Evolutionary conservation across 192 early-diverging fungal species (phyloP).

Genomic region (Dissophora globulifera): DNA sequence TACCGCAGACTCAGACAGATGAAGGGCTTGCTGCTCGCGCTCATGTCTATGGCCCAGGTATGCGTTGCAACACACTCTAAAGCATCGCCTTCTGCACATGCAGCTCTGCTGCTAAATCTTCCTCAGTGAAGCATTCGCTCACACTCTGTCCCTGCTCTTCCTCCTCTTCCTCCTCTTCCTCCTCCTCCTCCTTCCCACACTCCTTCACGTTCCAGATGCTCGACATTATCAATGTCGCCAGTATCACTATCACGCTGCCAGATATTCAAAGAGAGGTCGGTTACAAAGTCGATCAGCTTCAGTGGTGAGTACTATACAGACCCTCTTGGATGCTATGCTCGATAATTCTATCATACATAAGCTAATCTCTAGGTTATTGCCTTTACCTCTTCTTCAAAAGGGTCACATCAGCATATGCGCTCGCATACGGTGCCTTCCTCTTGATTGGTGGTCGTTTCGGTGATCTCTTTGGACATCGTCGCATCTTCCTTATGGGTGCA

Average conservation of each 20-base stretch:
- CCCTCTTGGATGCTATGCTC: background rate
- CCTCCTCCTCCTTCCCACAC: background rate
- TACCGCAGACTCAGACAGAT: slow-evolving; percentile 17
- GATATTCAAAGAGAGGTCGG: slow-evolving; percentile 18
- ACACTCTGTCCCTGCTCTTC: too few relatives aligned
- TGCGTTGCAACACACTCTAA: background rate
- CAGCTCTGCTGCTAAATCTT: too few relatives aligned
- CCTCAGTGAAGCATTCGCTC: too few relatives aligned
- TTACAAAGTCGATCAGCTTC: slow-evolving; percentile 18
- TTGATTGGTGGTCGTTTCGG: slow-evolving; percentile 28
- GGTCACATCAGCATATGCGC: slow-evolving; percentile 32
- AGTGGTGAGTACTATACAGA: slow-evolving; percentile 11
- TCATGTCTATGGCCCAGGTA: slow-evolving; percentile 35
- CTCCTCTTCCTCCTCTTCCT: background rate
- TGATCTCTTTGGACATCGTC: slow-evolving; percentile 42
- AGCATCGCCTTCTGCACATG: too few relatives aligned
- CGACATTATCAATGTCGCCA: slow-evolving; percentile 24
- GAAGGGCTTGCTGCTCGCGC: slow-evolving; percentile 14
- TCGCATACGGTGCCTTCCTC: slow-evolving; percentile 37
- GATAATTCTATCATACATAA: too few relatives aligned
- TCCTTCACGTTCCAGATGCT: slow-evolving; percentile 23
- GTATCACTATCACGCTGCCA: slow-evolving; percentile 26
- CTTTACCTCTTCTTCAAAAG: background rate
- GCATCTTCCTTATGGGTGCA: slow-evolving; percentile 15
- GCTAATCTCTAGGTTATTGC: background rate